Base-by-base conservation (phyloP, 2,329 filamentous ascomycete genomes). In the Aspergillus aculeatus region DNA sequence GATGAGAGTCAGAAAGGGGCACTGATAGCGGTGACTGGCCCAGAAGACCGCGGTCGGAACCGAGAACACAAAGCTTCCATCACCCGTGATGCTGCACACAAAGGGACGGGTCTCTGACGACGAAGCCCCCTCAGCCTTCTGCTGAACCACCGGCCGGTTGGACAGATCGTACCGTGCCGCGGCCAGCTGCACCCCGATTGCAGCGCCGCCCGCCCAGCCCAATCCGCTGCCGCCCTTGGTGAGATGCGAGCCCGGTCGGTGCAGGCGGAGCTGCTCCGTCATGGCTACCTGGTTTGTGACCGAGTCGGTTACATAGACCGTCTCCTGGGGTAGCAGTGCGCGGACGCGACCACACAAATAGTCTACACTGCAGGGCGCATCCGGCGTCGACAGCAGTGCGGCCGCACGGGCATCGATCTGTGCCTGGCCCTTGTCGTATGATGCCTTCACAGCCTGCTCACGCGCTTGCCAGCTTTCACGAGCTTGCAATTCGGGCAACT, bases 191-290 rank as follows among this genome's bases (percentile, higher is more conserved):
- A 92, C 86, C 2, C 90, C 90, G 1, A 93, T 73, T 0, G 88
- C 86, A 47, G 80, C 90, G 16, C 90, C 90, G 10, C 89, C 90
- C 6, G 86, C 89, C 90, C 90, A 93, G 2, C 90, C 90, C 0
- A 93, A 84, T 1, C 90, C 90, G 21, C 89, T 89, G 1, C 88
- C 90, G 3, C 90, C 90, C 29, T 66, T 68, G n/a, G 88, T 88
- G 0, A 89, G 88, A 0, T 84, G 71, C 0, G 81, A 85, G 1
- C 60, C 60, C 2, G 53, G 60, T 7, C 57, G 60, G 11, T 53
- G 53, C 3, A 58, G 41, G 19, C 56, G 60, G 4, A 62, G 35
- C 23, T 59, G 56, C 21, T 62, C 60, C 1, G 57, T 52, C 52
- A 59, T 58, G 41, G 57, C 31, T 4, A 58, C 56, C 29, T 55